A percentile compares a stretch with the other conserved stretches of the same genome.
Conservation (phyloP, 2,329 filamentous ascomycete genomes). For the Neurospora sp. region DNA sequence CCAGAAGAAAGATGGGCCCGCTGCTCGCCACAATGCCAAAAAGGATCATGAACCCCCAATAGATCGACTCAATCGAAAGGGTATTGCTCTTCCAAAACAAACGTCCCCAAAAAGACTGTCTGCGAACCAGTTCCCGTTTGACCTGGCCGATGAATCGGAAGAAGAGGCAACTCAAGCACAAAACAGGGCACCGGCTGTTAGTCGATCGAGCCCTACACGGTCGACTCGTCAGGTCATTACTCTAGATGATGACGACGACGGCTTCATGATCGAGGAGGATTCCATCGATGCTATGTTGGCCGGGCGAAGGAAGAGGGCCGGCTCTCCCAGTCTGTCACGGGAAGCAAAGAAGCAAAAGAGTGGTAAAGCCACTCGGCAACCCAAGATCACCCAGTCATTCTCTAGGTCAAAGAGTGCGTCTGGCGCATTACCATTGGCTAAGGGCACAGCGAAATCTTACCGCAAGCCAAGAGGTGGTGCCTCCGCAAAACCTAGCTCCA, state of each 20-base stretch:
- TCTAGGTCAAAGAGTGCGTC: constrained; percentile 11
- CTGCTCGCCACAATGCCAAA: constrained; percentile 19
- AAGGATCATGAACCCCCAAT: constrained; percentile 26
- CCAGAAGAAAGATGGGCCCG: constrained; percentile 30
- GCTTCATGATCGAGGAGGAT: constrained; percentile 40
- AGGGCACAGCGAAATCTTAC: constrained; percentile 2
- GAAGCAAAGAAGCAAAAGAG: constrained; percentile 23
- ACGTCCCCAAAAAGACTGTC: constrained; percentile 21
- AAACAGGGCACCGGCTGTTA: background rate
- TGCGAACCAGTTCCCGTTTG: constrained; percentile 30
- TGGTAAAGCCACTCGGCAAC: constrained; percentile 22
- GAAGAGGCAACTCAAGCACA: constrained; percentile 3
- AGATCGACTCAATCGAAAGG: constrained; percentile 32
- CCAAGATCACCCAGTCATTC: constrained; percentile 22
- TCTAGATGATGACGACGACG: constrained; percentile 10
- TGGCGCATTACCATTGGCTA: background rate
- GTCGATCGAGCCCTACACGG: background rate
- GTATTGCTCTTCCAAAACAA: constrained; percentile 38
- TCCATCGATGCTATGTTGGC: constrained; percentile 41
- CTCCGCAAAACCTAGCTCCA: constrained; percentile 6
- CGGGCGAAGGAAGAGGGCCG: constrained; percentile 31
- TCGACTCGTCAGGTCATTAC: background rate
- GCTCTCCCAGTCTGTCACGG: constrained; percentile 18
- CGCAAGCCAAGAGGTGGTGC: background rate
- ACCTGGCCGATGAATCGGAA: constrained; percentile 37